These are phyloP conservation scores for Beauveria caledonica DNA, from an alignment of 2,329 filamentous ascomycete species.

Conservation along the genomic window DNA sequence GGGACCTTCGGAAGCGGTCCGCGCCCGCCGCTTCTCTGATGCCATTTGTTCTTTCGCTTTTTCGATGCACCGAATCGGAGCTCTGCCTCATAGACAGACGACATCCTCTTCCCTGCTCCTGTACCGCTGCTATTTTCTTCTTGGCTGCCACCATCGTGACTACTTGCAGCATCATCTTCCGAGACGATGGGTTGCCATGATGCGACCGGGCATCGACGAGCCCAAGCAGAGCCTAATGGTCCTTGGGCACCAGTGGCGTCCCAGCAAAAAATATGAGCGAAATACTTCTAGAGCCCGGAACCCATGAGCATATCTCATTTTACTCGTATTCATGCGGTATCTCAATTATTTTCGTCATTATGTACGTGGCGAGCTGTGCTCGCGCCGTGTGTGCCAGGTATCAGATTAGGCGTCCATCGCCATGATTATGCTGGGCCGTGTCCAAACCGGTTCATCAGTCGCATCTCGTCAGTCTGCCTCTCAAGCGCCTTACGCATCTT, in stretches of 20 bases:
- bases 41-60: neutral
- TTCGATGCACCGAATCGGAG: conserved; percentile 2
- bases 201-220: neutral
- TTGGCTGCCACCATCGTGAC: conserved; percentile 6
- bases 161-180: neutral
- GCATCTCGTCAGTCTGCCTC: conserved; percentile 69
- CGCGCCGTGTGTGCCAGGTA: neutral
- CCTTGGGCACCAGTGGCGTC: conserved; percentile 9
- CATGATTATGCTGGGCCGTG: conserved; percentile 14
- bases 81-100: neutral
- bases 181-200: neutral
- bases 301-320: neutral
- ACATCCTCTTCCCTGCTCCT: neutral
- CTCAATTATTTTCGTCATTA: conserved; percentile 6
- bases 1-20: conserved; percentile 1
- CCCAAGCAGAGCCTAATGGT: conserved; percentile 1
- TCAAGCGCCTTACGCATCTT: conserved; percentile 69
- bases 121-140: neutral
- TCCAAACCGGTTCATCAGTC: conserved; percentile 56
- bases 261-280: neutral
- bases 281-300: neutral
- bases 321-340: conserved; percentile 1
- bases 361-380: neutral
- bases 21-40: neutral
- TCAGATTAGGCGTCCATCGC: neutral